Base-by-base conservation (phyloP, 2,329 filamentous ascomycete genomes). In the Aspergillus proliferans region DNA sequence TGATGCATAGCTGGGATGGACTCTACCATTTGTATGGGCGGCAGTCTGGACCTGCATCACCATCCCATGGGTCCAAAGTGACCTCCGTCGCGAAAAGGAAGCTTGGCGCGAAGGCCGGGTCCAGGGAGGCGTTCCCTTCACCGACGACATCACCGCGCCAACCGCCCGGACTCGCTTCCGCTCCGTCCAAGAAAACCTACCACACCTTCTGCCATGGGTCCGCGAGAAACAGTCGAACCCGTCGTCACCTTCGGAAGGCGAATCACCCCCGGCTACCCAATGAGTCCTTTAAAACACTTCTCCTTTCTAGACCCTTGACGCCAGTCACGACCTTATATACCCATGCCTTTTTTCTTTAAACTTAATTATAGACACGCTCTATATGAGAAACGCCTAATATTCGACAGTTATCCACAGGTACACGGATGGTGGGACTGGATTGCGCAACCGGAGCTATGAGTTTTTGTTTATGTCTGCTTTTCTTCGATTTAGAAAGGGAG, bases 21-120 rank as follows among this genome's bases (percentile, higher is more conserved):
- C 63, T 33, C 61, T 74, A 15, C 71, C 71, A 1, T 72, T 73
- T 43, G 60, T 66, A 30, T 74, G 71, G 71, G 66, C 68, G 5
- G 60, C 54, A 14, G 46, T 74, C 15, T 75, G 73, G 73, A 68
- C 66, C 1, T 45, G 72, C 9, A 71, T 76, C 45, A 73, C 72
- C 18, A 71, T 75, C 43, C 67, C 68, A 6, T 76, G 72, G 73
- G 71, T 75, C 2, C 68, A 72, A 48, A 66, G 67, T 47, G 70
- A 74, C 40, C 65, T 76, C 34, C 66, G 70, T 43, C 69, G 67
- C 14, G 73, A 76, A 52, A 73, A 69, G 48, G 58, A 68, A 34
- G 67, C 68, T 2, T 76, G 72, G 72, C 58, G 52, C 4, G 58
- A 65, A 24, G 64, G 68, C 38, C 59, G 55, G 19, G 58, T 54